phyloP scores from a whole-genome alignment of 2,329 filamentous ascomycete genomes.

The Xylariaceae sp. region DNA sequence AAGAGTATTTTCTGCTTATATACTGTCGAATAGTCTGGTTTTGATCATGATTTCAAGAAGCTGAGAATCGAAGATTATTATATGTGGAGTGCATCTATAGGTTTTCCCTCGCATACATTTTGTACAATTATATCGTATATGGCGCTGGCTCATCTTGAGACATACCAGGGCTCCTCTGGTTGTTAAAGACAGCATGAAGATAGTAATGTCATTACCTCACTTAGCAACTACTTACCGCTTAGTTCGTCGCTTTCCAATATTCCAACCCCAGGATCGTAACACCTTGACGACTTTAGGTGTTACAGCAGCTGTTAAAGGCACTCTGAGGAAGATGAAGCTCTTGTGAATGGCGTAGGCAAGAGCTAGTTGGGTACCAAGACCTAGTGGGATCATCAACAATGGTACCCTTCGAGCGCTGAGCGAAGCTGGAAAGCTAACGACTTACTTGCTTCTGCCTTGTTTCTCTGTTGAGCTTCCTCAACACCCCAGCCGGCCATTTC shows the following conservation, averaged over 20 bases:
- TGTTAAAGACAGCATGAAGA: neutral
- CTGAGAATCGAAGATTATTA: no score
- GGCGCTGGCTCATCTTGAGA: neutral
- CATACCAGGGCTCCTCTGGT: slow-evolving; percentile 1
- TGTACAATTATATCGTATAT: slow-evolving; percentile 17
- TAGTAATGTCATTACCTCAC: slow-evolving; percentile 12
- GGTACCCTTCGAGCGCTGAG: neutral
- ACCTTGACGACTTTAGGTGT: slow-evolving; percentile 94
- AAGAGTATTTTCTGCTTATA: no score
- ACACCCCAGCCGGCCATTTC: slow-evolving; percentile 66
- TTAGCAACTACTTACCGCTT: slow-evolving; percentile 26
- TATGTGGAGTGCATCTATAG: no score
- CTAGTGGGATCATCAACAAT: slow-evolving; percentile 44
- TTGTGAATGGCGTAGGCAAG: slow-evolving; percentile 98
- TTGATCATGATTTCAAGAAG: no score
- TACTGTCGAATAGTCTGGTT: no score
- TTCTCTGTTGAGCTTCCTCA: slow-evolving; percentile 65
- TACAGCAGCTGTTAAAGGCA: slow-evolving; percentile 87
- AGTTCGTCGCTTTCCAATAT: slow-evolving; percentile 77
- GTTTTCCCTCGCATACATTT: no score
- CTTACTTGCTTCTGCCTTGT: slow-evolving; percentile 76
- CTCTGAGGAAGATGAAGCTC: slow-evolving; percentile 94
- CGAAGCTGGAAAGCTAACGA: slow-evolving; percentile 37
- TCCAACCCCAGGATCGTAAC: slow-evolving; percentile 87
- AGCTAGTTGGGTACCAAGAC: slow-evolving; percentile 79